Conservation (phyloP, 371 early-diverging fungal species). For the Basidiobolus meristosporus region DNA sequence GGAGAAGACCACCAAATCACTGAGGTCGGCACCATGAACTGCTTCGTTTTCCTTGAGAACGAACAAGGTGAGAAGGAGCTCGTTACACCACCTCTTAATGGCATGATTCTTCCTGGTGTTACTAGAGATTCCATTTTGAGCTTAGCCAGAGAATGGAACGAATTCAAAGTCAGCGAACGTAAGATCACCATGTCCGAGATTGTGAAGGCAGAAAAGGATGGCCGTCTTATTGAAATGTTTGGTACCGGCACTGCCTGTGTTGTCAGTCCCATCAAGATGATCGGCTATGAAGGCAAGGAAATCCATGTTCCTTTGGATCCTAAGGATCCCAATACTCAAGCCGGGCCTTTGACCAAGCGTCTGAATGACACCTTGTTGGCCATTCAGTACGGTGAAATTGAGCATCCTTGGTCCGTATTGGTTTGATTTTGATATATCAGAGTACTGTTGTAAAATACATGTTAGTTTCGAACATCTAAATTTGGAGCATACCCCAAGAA, state of each 20-base stretch:
- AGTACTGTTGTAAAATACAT: no score
- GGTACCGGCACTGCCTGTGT: conserved; percentile 96
- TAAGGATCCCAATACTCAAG: conserved; percentile 53
- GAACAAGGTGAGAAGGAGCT: conserved; percentile 72
- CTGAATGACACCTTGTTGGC: conserved; percentile 76
- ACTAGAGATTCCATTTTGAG: conserved; percentile 86
- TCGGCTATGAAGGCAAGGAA: conserved; percentile 59
- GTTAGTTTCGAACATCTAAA: no score
- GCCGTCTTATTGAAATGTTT: conserved; percentile 63
- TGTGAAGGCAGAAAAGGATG: conserved; percentile 45
- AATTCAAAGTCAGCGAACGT: conserved; percentile 80
- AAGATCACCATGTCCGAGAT: conserved; percentile 70
- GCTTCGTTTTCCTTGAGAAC: conserved; percentile 71
- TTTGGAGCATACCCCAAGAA: no score
- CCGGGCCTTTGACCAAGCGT: conserved; percentile 73
- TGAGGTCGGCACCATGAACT: conserved; percentile 95
- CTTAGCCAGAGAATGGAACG: conserved; percentile 66
- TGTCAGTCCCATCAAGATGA: conserved; percentile 77
- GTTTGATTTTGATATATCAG: no score
- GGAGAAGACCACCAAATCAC: conserved; percentile 71
- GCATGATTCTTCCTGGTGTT: conserved; percentile 91
- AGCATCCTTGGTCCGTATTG: background rate
- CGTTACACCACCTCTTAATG: conserved; percentile 87
- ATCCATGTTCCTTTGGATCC: conserved; percentile 79
- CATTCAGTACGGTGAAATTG: conserved; percentile 33